A percentile compares a stretch with the other conserved stretches of the same genome.
phyloP scores from a whole-genome alignment of 202 grass and related monocot species.

The Saccharum hybrid region DNA sequence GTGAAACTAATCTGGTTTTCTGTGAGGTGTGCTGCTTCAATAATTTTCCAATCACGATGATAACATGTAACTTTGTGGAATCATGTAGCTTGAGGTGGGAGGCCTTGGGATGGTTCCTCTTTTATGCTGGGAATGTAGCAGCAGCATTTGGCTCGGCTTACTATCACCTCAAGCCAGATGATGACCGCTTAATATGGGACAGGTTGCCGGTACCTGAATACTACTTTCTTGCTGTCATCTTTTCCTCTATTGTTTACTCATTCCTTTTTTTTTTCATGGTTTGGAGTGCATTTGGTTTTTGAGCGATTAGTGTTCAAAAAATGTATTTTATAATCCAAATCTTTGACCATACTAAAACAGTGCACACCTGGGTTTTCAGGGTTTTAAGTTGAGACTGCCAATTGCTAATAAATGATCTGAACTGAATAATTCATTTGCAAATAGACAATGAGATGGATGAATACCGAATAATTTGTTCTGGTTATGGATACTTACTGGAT shows the following conservation, averaged over 20 bases:
- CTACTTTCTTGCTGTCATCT: constrained; percentile 42
- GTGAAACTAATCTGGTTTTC: constrained; percentile 33
- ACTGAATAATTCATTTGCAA: constrained; percentile 11
- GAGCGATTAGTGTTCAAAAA: constrained; percentile 10
- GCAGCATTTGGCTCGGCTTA: constrained; percentile 97
- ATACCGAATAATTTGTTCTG: neutral
- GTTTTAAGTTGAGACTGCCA: neutral
- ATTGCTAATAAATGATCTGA: constrained; percentile 1
- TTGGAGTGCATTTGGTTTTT: neutral
- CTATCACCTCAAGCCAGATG: constrained; percentile 97
- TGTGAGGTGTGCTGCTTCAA: neutral
- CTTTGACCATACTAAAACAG: neutral
- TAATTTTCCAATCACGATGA: neutral
- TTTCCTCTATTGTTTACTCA: constrained; percentile 29
- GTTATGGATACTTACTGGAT: constrained; percentile 41
- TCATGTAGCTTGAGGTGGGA: constrained; percentile 87
- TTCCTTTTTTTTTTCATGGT: constrained; percentile 22
- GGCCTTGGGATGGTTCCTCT: constrained; percentile 78
- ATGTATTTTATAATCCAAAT: neutral
- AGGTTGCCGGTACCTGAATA: constrained; percentile 90
- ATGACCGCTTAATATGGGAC: constrained; percentile 94
- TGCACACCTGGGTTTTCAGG: neutral
- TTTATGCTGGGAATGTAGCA: constrained; percentile 72
- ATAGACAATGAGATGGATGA: constrained; percentile 18
- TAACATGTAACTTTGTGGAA: constrained; percentile 13